Base-by-base conservation (phyloP, 139 green algal species). In the Nannochloris sp. region DNA sequence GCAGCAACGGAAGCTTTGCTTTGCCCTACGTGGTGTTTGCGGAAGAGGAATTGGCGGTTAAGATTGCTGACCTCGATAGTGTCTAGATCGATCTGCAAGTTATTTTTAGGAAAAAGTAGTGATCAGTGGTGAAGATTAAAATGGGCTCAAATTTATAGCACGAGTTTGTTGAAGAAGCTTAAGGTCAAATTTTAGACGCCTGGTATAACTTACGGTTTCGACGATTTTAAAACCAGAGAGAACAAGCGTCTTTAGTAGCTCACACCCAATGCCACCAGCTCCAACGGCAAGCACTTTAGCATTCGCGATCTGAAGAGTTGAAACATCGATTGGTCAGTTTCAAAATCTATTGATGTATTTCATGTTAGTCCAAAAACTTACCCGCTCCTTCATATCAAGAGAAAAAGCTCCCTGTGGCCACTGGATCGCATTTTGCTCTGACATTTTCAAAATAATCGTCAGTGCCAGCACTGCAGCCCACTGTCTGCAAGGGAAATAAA, bases 31-130 rank as follows among this genome's bases (percentile, higher is more conserved):
- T 99, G 94, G 1, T 79, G 71, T 56, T 90, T 92, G 4, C 92
- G 77, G 65, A 99, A 99, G 27, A 99, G 81, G 65, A 99, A 99
- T 72, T 99, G 94, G 3, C 94, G 74, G 77, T 99, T 99, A 8
- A 99, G 79, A 73, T 99, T 99, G 72, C 81, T 93, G 8, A 88
- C 92, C 51, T 99, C 94, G 27, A 99, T 99, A 1, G 94, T 99
- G 82, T 99, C 94, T 67, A 99, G 68, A 77, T 99, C 94, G 29
- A 99, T 90, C 91, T 97, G 74, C 24, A 37, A 0, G 4, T 27
- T 8, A 27, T 0, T 12, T 53, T 24, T n/a, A n/a, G n/a, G n/a
- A n/a, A n/a, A n/a, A n/a, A n/a, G n/a, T 39, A 58, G 48, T 10
- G 12, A 29, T 19, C 23, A 3, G 7, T 56, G 29, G 14, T 13